Conservation (phyloP, 2,329 filamentous ascomycete species). For the Thermoascus crustaceus region DNA sequence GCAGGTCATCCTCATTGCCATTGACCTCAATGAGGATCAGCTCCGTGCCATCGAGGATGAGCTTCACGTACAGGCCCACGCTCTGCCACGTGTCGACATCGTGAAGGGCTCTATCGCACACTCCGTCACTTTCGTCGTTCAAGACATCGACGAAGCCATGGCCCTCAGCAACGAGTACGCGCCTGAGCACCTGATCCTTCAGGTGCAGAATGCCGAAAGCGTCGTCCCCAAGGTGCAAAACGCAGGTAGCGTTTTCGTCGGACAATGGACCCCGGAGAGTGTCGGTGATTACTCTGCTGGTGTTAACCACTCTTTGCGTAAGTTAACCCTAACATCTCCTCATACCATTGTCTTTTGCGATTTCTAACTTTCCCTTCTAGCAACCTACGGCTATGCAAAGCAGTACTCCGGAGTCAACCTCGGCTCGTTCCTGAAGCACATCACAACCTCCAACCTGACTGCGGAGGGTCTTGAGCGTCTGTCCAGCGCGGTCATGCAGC, state of each 20-base stretch:
- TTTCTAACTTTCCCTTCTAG: constrained; percentile 38
- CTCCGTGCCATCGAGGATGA: constrained; percentile 83
- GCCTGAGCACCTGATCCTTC: constrained; percentile 91
- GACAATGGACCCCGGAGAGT: constrained; percentile 92
- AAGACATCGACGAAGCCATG: constrained; percentile 64
- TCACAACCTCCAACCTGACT: constrained; percentile 87
- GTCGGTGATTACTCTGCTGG: constrained; percentile 97
- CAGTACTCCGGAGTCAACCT: constrained; percentile 98
- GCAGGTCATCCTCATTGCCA: constrained; percentile 83
- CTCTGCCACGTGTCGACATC: constrained; percentile 84
- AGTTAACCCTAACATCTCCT: constrained; percentile 35
- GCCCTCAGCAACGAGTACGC: constrained; percentile 86
- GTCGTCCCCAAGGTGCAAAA: constrained; percentile 77
- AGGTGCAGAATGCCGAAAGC: constrained; percentile 67
- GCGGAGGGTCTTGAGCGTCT: constrained; percentile 78
- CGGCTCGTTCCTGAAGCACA: constrained; percentile 93
- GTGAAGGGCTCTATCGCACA: constrained; percentile 84
- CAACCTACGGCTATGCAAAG: constrained; percentile 95
- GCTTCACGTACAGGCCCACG: constrained; percentile 76
- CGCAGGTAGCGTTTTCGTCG: constrained; percentile 92
- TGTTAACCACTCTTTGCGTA: constrained; percentile 95
- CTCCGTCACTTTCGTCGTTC: constrained; percentile 76
- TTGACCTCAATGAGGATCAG: constrained; percentile 65
- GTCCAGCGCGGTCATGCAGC: constrained; percentile 82
- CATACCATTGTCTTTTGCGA: not conserved